Percentiles rank a stretch among this genome's conserved stretches.
Conservation (phyloP, 768 basidiomycete genomes). For the Termitomyces bulborhizus region DNA sequence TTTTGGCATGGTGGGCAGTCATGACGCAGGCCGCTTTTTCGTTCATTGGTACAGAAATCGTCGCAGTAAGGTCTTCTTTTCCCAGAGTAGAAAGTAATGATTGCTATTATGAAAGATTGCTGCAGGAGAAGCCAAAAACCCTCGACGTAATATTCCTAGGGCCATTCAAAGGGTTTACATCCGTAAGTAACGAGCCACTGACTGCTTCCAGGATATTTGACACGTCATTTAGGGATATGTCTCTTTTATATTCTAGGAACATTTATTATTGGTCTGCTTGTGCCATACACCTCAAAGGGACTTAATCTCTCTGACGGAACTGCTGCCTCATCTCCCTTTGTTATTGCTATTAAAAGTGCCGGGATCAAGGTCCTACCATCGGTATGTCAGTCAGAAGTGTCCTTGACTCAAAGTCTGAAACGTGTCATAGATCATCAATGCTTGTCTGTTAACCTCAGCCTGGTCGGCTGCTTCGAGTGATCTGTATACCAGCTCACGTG, state of each 20-base stretch:
- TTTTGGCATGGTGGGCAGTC: constrained; percentile 53
- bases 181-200: constrained; percentile 30
- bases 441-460: constrained; percentile 79
- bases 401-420: background rate
- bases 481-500: constrained; percentile 83
- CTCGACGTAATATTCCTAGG: constrained; percentile 54
- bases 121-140: constrained; percentile 89
- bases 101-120: constrained; percentile 52
- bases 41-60: constrained; percentile 90
- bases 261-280: constrained; percentile 75
- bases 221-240: constrained; percentile 57
- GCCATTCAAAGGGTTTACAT: constrained; percentile 72
- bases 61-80: constrained; percentile 52
- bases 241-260: constrained; percentile 73
- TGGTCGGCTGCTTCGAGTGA: constrained; percentile 92
- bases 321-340: constrained; percentile 80
- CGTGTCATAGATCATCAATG: constrained; percentile 61
- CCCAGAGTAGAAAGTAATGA: background rate
- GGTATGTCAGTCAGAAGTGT: constrained; percentile 32
- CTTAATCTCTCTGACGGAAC: constrained; percentile 51
- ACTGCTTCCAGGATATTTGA: background rate
- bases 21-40: constrained; percentile 90
- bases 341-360: constrained; percentile 79
- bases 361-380: constrained; percentile 86
- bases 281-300: constrained; percentile 58